Percentiles rank a stretch among this genome's conserved stretches.
phyloP scores from a whole-genome alignment of 306 rosid species.

The Sechiopsis laciniata region DNA sequence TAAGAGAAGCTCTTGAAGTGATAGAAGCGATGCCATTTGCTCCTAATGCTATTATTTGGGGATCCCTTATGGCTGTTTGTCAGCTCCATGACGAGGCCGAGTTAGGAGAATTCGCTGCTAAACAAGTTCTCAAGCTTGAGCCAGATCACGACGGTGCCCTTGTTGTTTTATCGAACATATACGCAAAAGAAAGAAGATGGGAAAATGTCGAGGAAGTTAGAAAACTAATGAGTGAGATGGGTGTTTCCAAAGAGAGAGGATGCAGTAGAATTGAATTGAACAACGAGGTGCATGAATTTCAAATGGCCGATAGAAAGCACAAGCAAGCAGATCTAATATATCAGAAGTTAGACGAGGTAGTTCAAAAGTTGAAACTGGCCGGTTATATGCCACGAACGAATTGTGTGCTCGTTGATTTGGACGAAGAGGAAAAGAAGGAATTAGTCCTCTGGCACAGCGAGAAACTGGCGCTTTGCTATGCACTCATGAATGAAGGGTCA shows the following conservation, averaged over 20 bases:
- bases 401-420: constrained; percentile 52
- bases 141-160: constrained; percentile 76
- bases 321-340: constrained; percentile 54
- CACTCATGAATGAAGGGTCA: constrained; percentile 44
- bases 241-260: constrained; percentile 71
- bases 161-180: constrained; percentile 67
- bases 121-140: constrained; percentile 58
- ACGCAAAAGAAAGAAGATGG: constrained; percentile 78
- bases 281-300: constrained; percentile 56
- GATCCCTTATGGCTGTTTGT: constrained; percentile 86
- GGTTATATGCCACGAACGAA: constrained; percentile 58
- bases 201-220: constrained; percentile 59
- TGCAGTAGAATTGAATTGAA: constrained; percentile 60
- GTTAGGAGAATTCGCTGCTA: constrained; percentile 77
- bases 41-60: constrained; percentile 80
- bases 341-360: constrained; percentile 60
- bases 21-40: constrained; percentile 73
- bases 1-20: constrained; percentile 67
- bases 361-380: constrained; percentile 45
- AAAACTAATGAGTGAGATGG: constrained; percentile 47
- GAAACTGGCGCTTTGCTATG: constrained; percentile 72
- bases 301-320: constrained; percentile 76
- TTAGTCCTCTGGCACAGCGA: constrained; percentile 75
- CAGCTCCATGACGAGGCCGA: constrained; percentile 54
- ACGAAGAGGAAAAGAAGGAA: constrained; percentile 71